Conservation (phyloP, 495 filamentous ascomycete genomes). For the Penicillium soppii region DNA sequence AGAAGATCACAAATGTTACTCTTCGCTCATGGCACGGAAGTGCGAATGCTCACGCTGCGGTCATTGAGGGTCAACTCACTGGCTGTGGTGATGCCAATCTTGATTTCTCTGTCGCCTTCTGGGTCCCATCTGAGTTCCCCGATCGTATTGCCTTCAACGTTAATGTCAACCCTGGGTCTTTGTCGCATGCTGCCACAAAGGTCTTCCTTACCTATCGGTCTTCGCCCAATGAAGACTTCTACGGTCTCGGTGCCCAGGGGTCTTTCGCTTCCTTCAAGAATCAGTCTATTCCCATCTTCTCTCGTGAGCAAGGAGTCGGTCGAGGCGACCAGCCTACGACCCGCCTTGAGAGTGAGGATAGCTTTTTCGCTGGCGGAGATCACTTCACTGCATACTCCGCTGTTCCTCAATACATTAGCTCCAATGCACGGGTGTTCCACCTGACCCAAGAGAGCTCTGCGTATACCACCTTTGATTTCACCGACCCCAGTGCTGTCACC, state of each 20-base stretch:
- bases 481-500: conserved; percentile 14
- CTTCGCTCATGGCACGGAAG: conserved; percentile 7
- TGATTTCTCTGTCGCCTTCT: conserved; percentile 15
- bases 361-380: conserved; percentile 26
- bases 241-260: conserved; percentile 26
- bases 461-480: conserved; percentile 24
- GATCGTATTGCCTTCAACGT: conserved; percentile 22
- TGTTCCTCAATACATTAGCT: conserved; percentile 24
- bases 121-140: conserved; percentile 18
- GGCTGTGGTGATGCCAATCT: conserved; percentile 17
- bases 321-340: conserved; percentile 29
- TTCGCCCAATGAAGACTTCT: conserved; percentile 24
- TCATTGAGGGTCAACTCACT: conserved; percentile 16
- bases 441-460: conserved; percentile 22
- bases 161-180: conserved; percentile 11
- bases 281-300: conserved; percentile 28
- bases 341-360: conserved; percentile 15
- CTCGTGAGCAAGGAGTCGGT: conserved; percentile 27
- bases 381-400: conserved; percentile 24
- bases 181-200: conserved; percentile 8
- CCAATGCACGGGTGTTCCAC: conserved; percentile 19
- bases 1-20: conserved; percentile 11
- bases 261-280: conserved; percentile 32
- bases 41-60: conserved; percentile 15
- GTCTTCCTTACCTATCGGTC: conserved; percentile 23